phyloP scores from a whole-genome alignment of 1,139 yeast species.

The Pneumocystis canis region DNA sequence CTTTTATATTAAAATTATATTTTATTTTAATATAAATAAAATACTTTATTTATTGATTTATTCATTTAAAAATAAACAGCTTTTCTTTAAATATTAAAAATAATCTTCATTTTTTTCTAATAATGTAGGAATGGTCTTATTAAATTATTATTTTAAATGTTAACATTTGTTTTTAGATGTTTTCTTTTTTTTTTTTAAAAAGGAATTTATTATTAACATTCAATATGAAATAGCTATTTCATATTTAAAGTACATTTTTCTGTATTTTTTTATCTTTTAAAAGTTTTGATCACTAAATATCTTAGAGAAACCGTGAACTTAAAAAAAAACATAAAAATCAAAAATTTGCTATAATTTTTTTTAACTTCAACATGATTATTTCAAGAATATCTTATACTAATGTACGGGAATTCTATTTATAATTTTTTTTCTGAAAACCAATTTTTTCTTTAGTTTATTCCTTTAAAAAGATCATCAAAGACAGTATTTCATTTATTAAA shows the following conservation, averaged over 20 bases:
- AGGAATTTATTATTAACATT: background rate
- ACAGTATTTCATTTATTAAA: background rate
- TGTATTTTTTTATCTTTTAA: background rate
- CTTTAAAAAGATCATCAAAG: background rate
- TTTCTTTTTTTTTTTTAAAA: too few relatives aligned
- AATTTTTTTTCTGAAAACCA: background rate
- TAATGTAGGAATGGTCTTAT: too few relatives aligned
- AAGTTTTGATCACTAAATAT: background rate
- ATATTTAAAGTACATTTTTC: background rate
- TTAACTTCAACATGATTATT: background rate
- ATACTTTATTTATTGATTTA: too few relatives aligned
- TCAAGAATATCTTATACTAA: constrained; percentile 15
- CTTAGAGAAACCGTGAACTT: background rate
- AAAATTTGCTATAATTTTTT: background rate
- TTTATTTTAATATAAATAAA: too few relatives aligned
- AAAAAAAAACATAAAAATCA: background rate
- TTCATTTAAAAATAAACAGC: too few relatives aligned
- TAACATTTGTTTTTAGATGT: too few relatives aligned
- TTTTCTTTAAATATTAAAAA: too few relatives aligned
- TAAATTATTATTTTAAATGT: too few relatives aligned
- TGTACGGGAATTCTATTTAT: constrained; percentile 13
- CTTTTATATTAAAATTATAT: too few relatives aligned
- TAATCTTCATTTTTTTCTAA: too few relatives aligned
- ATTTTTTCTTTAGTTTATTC: background rate
- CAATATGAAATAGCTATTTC: background rate